A percentile compares a stretch with the other conserved stretches of the same genome.
phyloP scores from a whole-genome alignment of 2,329 filamentous ascomycete genomes.

The Fusarium verticillioides region DNA sequence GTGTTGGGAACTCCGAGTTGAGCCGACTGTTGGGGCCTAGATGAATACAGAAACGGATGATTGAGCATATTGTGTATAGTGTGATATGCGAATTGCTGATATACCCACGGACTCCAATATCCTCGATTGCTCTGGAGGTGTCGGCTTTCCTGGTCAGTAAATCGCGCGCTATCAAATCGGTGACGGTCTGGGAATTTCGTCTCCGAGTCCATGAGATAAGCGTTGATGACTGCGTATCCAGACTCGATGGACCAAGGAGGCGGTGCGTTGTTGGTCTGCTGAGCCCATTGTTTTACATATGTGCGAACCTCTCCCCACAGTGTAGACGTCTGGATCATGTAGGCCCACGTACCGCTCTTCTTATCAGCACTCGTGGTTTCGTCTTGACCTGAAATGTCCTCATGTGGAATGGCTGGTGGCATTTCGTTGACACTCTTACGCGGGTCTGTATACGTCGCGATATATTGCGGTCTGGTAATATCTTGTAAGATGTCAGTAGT shows the following conservation, averaged over 20 bases:
- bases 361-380: neutral
- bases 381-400: neutral
- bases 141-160: neutral
- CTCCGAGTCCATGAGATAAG: neutral
- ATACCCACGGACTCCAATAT: conserved; percentile 3
- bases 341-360: conserved; percentile 1
- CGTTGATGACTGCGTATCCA: neutral
- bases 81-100: conserved; percentile 1
- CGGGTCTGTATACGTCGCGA: neutral
- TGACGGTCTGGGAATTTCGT: neutral
- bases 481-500: neutral
- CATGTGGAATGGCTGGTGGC: neutral
- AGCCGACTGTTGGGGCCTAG: neutral
- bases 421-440: neutral
- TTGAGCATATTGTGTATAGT: conserved; percentile 1
- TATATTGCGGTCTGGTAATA: neutral
- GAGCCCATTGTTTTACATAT: conserved; percentile 1
- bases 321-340: neutral
- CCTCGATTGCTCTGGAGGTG: neutral
- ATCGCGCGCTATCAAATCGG: neutral
- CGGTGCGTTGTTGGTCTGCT: neutral
- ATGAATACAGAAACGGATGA: neutral
- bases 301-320: neutral
- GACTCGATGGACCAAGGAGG: conserved; percentile 4
- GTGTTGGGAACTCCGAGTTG: neutral